These are phyloP conservation scores for Starmerella sirachaensis DNA, from an alignment of 805 yeast species.

Conservation along the genomic window DNA sequence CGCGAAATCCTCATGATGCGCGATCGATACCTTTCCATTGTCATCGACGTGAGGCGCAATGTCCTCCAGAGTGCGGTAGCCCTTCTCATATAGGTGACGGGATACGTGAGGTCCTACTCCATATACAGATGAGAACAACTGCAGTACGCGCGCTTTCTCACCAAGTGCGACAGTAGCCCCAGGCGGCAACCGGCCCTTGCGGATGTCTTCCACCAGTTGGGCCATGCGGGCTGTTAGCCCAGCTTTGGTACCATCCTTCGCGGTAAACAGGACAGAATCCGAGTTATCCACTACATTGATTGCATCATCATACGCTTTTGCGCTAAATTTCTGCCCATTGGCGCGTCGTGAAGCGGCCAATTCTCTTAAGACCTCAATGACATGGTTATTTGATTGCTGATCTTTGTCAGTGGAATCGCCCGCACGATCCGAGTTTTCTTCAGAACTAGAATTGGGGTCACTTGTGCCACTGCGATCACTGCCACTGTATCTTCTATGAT, in stretches of 20 bases:
- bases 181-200: conserved; percentile 22
- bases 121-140: conserved; percentile 33
- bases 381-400: conserved; percentile 24
- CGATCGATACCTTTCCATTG: conserved; percentile 33
- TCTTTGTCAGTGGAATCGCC: too few relatives aligned
- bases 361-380: conserved; percentile 27
- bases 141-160: conserved; percentile 20
- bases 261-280: conserved; percentile 27
- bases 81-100: conserved; percentile 31
- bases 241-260: conserved; percentile 32
- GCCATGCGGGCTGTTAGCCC: conserved; percentile 36
- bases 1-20: conserved; percentile 39
- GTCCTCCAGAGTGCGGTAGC: conserved; percentile 33
- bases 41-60: conserved; percentile 27
- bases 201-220: conserved; percentile 36
- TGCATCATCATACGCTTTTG: conserved; percentile 36
- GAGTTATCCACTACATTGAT: conserved; percentile 28
- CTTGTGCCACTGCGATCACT: background rate
- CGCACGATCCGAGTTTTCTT: too few relatives aligned
- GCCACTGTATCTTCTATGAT: too few relatives aligned
- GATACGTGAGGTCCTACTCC: conserved; percentile 42
- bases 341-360: conserved; percentile 28
- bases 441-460: too few relatives aligned
- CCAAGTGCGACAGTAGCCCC: background rate
- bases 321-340: conserved; percentile 32